Conservation (phyloP, 2,329 filamentous ascomycete species). For the Pseudogymnoascus sp. region DNA sequence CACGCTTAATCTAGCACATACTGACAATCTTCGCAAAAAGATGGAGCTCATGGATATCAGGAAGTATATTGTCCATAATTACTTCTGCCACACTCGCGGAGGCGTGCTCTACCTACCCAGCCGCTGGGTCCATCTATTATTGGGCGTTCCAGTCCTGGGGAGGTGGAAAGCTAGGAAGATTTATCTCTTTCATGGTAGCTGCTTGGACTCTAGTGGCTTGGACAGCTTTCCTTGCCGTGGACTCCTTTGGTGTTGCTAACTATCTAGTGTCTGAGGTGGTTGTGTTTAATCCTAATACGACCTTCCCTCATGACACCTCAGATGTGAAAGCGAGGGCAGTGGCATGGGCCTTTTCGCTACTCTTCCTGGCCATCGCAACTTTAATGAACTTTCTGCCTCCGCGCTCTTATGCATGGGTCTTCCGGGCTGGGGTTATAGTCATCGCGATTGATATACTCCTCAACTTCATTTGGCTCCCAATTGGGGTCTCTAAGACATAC, state of each 20-base stretch:
- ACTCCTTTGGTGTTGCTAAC: conserved; percentile 5
- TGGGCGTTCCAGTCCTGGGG: conserved; percentile 28
- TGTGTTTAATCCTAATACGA: conserved; percentile 11
- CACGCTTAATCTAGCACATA: neutral
- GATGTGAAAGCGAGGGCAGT: conserved; percentile 9
- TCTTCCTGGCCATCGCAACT: conserved; percentile 10
- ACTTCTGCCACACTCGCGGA: conserved; percentile 28
- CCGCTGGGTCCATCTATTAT: conserved; percentile 29
- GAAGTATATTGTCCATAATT: conserved; percentile 17
- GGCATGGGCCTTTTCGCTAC: conserved; percentile 12
- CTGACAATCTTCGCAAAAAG: neutral
- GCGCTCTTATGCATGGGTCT: conserved; percentile 10
- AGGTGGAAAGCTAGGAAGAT: conserved; percentile 11
- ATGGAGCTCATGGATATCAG: conserved; percentile 14
- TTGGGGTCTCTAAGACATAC: conserved; percentile 36
- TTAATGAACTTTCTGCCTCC: conserved; percentile 10
- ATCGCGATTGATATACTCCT: conserved; percentile 38
- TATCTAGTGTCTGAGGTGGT: conserved; percentile 8
- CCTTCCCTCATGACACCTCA: conserved; percentile 5
- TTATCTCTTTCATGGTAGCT: conserved; percentile 13
- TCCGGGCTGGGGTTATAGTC: conserved; percentile 7
- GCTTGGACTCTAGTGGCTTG: conserved; percentile 13
- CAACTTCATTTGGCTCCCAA: conserved; percentile 41
- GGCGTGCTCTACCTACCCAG: conserved; percentile 27
- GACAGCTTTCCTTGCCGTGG: conserved; percentile 12